Evolutionary conservation across 176 grass and related monocot genomes (phyloP), one percentile per base, ranked within the genome.

Genomic region (Typha latifolia): DNA sequence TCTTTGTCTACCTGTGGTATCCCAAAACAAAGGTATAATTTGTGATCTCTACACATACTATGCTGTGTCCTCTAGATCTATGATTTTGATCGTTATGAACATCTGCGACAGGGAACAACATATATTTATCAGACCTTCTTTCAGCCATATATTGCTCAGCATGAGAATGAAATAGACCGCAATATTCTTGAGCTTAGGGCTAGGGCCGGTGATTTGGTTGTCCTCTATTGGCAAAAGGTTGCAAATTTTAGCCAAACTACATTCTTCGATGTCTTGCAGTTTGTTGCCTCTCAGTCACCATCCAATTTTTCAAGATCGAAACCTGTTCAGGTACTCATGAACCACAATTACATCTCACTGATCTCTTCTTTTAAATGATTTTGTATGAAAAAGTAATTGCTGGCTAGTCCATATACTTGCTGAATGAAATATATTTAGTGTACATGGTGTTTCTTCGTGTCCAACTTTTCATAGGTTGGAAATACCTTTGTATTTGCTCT

Each of bases 91-190:
- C 15, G 53, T 22, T 21, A 19, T 2, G 16, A 14, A 43, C 37
- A 43, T 59, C 20, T 19, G 53, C 18, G 3, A 59, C 51, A 76
- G 73, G 73, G 73, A 47, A 67, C 73, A 27, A 59, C 63, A 48
- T 76, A 76, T 48, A 32, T 76, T 29, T 76, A 76, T 49, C 49
- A 76, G 15, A 67, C 73, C 12, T 76, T 67, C 73, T 59, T 76
- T 20, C 52, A 51, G 32, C 73, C 73, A 29, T 76, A 29, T 67
- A 48, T 76, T 3, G 8, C 64, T 12, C 56, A 57, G 31, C 13
- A 76, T 59, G 73, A 76, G 31, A 61, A 8, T 8, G 64, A 76
- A 15, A 76, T 76, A 3, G 73, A 76, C 57, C 63, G 51, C 15
- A 67, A n/a, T 23, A 67, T 76, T 31, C 63, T 67, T 48, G 64